Conservation (phyloP, 2,329 filamentous ascomycete genomes). For the Penicillium sp. region DNA sequence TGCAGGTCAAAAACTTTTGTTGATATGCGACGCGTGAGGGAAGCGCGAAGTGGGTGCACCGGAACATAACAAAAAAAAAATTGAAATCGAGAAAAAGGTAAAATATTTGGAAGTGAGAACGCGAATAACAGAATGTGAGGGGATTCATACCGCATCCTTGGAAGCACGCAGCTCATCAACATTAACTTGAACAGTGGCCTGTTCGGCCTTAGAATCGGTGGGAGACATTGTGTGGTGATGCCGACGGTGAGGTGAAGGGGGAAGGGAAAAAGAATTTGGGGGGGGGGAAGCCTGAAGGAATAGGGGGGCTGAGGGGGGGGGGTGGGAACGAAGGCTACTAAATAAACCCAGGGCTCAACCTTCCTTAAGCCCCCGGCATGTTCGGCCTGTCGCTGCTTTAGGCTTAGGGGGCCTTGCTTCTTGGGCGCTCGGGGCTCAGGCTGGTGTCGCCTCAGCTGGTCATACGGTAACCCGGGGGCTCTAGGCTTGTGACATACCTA, state of each 20-base stretch:
- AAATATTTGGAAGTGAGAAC: constrained; percentile 6
- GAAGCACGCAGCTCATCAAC: constrained; percentile 77
- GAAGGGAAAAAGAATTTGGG: constrained; percentile 24
- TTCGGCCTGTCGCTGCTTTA: constrained; percentile 22
- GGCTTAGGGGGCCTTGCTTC: constrained; percentile 19
- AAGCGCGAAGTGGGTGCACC: constrained; percentile 6
- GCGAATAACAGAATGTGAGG: constrained; percentile 7
- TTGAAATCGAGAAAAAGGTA: constrained; percentile 1
- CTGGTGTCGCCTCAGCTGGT: constrained; percentile 4
- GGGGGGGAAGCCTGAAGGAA: constrained; percentile 8
- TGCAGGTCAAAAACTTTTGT: constrained; percentile 10
- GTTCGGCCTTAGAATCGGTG: constrained; percentile 33
- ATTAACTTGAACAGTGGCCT: constrained; percentile 48
- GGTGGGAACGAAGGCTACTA: constrained; percentile 20
- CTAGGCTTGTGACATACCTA: background rate
- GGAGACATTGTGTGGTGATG: constrained; percentile 34
- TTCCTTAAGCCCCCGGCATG: constrained; percentile 9
- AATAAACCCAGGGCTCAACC: constrained; percentile 12
- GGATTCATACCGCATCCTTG: constrained; percentile 72
- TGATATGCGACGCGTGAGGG: constrained; percentile 24
- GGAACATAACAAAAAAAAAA: constrained; percentile 4
- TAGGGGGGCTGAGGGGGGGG: constrained; percentile 8
- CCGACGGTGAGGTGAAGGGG: constrained; percentile 34
- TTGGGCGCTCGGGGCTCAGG: background rate
- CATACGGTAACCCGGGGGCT: constrained; percentile 1